A percentile compares a stretch with the other conserved stretches of the same genome.
Evolutionary conservation across 768 basidiomycete species (phyloP).

Genomic region (Russula sp.): DNA sequence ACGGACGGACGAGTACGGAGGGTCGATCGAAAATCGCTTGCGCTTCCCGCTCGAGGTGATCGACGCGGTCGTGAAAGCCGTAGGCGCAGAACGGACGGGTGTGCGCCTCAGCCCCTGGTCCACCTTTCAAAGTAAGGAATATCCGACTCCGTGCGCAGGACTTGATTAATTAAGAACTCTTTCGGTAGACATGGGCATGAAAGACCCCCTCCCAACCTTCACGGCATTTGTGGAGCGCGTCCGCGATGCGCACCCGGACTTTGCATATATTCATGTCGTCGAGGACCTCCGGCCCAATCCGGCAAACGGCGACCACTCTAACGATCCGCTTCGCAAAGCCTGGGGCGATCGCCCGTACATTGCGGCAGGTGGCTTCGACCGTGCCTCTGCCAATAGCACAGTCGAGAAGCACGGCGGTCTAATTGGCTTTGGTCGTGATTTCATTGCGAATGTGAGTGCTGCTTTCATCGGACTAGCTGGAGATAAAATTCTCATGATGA

Average conservation of each 20-base stretch:
- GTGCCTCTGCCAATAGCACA: background rate
- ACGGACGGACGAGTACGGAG: slow-evolving; percentile 41
- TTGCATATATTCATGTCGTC: slow-evolving; percentile 9
- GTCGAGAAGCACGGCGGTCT: slow-evolving; percentile 11
- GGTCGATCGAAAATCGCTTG: slow-evolving; percentile 37
- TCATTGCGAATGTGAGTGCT: slow-evolving; percentile 10
- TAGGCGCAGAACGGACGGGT: slow-evolving; percentile 34
- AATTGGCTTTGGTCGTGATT: slow-evolving; percentile 11
- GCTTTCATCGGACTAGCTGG: background rate
- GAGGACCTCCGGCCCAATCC: background rate
- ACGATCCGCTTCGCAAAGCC: background rate
- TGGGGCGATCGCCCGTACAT: slow-evolving; percentile 5
- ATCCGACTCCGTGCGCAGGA: too few relatives aligned
- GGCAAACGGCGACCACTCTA: background rate
- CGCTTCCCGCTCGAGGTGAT: slow-evolving; percentile 36
- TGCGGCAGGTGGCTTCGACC: slow-evolving; percentile 5
- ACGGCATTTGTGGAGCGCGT: background rate
- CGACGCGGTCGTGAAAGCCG: slow-evolving; percentile 30
- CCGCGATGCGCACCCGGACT: background rate
- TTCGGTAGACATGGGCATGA: slow-evolving; percentile 14
- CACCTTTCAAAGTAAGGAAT: slow-evolving; percentile 24
- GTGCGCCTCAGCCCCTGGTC: slow-evolving; percentile 34
- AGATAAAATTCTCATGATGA: background rate
- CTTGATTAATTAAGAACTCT: background rate
- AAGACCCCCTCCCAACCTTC: slow-evolving; percentile 11